Evolutionary conservation across 257 asterid genomes (phyloP).

Genomic region (Capsicum rhomboideum): DNA sequence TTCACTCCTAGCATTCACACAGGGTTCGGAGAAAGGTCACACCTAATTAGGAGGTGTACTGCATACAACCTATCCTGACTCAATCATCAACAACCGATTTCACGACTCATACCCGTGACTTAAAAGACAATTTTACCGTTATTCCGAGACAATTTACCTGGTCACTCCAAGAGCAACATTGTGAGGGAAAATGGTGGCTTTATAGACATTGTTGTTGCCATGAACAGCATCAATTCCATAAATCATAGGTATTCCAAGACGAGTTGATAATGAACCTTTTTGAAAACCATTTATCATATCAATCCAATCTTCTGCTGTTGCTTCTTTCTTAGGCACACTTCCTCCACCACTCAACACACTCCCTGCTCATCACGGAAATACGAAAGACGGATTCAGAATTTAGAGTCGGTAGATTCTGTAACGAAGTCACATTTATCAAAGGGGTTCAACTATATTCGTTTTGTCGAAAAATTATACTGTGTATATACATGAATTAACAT

Average conservation of each 20-base stretch:
- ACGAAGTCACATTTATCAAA: background rate
- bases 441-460: too few relatives aligned
- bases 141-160: background rate
- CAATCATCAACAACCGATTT: background rate
- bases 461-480: too few relatives aligned
- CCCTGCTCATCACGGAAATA: background rate
- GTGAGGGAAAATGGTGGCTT: slow-evolving; percentile 18
- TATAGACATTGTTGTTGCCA: slow-evolving; percentile 12
- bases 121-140: background rate
- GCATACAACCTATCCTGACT: too few relatives aligned
- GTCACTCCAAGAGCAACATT: slow-evolving; percentile 18
- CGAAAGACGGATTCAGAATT: background rate
- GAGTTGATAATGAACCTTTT: slow-evolving; percentile 12
- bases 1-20: too few relatives aligned
- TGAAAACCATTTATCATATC: slow-evolving; percentile 19
- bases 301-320: slow-evolving; percentile 12
- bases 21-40: too few relatives aligned
- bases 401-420: background rate
- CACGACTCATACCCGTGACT: background rate
- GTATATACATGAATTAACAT: background rate
- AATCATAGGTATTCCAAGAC: slow-evolving; percentile 18
- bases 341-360: slow-evolving; percentile 23
- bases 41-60: too few relatives aligned
- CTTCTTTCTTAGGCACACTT: slow-evolving; percentile 8
- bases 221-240: slow-evolving; percentile 23